Evolutionary conservation across 2,329 filamentous ascomycete genomes (phyloP), one percentile per base, ranked within the genome.

Genomic region (Aspergillus floridensis): DNA sequence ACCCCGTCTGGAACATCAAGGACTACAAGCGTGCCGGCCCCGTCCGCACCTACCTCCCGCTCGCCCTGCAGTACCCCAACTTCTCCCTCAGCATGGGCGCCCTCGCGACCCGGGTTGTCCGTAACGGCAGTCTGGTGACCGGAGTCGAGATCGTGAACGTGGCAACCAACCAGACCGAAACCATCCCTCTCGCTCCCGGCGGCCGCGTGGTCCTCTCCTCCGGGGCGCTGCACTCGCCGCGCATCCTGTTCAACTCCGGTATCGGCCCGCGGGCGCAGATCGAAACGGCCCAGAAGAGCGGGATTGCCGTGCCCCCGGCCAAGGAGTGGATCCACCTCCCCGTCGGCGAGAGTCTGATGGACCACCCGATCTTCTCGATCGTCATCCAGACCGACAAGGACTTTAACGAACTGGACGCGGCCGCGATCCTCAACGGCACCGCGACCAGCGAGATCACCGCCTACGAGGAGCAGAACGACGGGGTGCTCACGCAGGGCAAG

Each of bases 161-260:
- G 32, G 32, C 64, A 11, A 65, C 65, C 24, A 60, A 63, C 32
- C n/a, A 59, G 41, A 81, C 90, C n/a, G 85, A 90, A 68, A 82
- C 81, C 10, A 80, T 90, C 63, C 85, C 85, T 7, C 38, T 54
- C 16, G 86, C 86, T 21, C 67, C 80, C 4, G 73, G 81, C 12
- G 88, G 89, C 10, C 83, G 87, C 54, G 87, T 91, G 48, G 83
- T 91, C 65, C 76, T 91, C 35, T 84, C 88, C 19, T 84, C 87
- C 1, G 89, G 89, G 50, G 79, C 88, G 1, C 89, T 91, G 62
- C 87, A 86, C 19, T 86, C 86, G 2, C 80, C 87, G 16, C 89
- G 89, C 74, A 77, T 92, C 51, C 81, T 91, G 2, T 80, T 90
- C 74, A 82, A 87, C 63, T 66, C 59, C 31, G 52, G 88, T 65